phyloP scores from a whole-genome alignment of 345 rosid species.

The Hibiscus syriacus region DNA sequence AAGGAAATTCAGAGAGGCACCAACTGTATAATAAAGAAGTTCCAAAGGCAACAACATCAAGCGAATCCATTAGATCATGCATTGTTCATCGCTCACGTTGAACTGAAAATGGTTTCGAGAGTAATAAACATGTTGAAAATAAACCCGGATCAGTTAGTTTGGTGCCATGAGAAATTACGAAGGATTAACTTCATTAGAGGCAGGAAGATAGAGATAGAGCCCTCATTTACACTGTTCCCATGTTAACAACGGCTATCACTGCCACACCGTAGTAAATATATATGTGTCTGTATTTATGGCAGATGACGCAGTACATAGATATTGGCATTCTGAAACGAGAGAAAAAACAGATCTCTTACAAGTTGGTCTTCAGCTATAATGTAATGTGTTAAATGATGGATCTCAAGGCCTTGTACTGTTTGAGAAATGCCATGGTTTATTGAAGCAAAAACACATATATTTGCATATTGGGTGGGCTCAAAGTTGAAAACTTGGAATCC shows the following conservation, averaged over 20 bases:
- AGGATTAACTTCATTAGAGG: conserved; percentile 34
- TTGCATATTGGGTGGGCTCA: no score
- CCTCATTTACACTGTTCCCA: conserved; percentile 67
- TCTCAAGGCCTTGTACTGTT: neutral
- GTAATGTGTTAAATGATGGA: neutral
- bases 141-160: conserved; percentile 49
- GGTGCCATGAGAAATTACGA: conserved; percentile 71
- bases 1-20: conserved; percentile 60
- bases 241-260: conserved; percentile 22
- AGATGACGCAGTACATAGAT: neutral
- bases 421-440: neutral
- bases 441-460: neutral
- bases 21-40: conserved; percentile 51
- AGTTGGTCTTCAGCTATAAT: neutral
- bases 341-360: neutral
- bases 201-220: conserved; percentile 50
- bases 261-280: neutral
- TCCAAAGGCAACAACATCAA: conserved; percentile 39
- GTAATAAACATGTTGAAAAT: conserved; percentile 59
- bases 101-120: conserved; percentile 56
- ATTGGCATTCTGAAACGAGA: neutral
- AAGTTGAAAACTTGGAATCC: no score
- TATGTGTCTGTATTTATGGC: neutral
- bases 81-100: conserved; percentile 46
- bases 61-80: conserved; percentile 25